Conservation (phyloP, 176 grass and related monocot genomes). For the Leersia perrieri region DNA sequence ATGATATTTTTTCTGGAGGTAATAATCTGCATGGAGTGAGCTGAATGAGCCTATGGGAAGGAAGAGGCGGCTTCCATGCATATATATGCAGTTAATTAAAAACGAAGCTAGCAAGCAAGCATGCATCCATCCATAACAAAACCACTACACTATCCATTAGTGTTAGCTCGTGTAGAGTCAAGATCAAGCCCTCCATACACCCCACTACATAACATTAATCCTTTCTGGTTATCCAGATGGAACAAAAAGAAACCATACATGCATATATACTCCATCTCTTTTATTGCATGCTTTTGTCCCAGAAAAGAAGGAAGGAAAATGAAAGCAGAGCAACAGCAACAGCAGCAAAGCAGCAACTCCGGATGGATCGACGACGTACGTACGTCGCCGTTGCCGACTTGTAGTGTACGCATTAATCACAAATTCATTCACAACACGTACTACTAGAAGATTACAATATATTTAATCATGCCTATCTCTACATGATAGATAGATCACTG, state of each 20-base stretch:
- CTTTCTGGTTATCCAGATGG: slow-evolving; percentile 2
- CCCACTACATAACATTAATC: background rate
- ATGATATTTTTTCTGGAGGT: background rate
- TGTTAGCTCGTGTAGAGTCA: slow-evolving; percentile 46
- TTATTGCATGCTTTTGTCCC: background rate
- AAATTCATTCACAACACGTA: slow-evolving; percentile 26
- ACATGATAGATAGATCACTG: background rate
- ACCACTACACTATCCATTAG: slow-evolving; percentile 10
- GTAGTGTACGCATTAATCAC: background rate
- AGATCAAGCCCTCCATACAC: slow-evolving; percentile 3
- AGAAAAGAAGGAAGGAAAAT: background rate
- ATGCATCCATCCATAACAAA: background rate
- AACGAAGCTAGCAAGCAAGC: slow-evolving; percentile 44
- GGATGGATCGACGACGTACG: background rate
- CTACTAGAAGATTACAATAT: background rate
- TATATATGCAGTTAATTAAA: slow-evolving; percentile 43
- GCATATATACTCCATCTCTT: background rate
- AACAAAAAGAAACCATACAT: slow-evolving; percentile 26
- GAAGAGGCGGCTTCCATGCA: background rate
- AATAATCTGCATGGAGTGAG: background rate
- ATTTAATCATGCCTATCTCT: background rate
- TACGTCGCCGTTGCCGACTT: slow-evolving; percentile 28
- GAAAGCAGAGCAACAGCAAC: background rate
- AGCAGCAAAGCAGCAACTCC: background rate
- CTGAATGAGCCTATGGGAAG: background rate